phyloP scores from a whole-genome alignment of 257 asterid genomes.

The Handroanthus guayacan region DNA sequence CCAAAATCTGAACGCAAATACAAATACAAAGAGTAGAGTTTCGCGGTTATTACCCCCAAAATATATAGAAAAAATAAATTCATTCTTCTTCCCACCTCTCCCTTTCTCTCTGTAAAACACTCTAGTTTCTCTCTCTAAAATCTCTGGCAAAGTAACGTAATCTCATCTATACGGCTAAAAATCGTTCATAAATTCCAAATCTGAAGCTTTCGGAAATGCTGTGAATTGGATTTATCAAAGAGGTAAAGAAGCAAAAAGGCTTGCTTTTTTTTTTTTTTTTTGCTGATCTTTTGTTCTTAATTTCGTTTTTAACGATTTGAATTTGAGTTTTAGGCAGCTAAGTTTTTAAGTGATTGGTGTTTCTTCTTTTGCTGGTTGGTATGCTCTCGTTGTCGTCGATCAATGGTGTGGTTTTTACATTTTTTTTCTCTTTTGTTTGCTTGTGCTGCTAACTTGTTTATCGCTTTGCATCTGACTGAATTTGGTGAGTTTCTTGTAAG shows the following conservation, averaged over 20 bases:
- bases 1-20: conserved; percentile 34
- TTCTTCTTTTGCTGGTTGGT: neutral
- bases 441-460: conserved; percentile 23
- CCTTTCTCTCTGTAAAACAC: conserved; percentile 41
- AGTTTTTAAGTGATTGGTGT: neutral
- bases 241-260: conserved; percentile 24
- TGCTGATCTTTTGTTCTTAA: conserved; percentile 24
- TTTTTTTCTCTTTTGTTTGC: neutral
- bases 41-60: conserved; percentile 52
- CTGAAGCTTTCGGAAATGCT: conserved; percentile 33
- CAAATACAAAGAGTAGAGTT: conserved; percentile 42
- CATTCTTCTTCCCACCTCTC: conserved; percentile 32
- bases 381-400: conserved; percentile 26
- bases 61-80: conserved; percentile 24
- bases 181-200: conserved; percentile 18
- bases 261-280: neutral
- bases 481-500: conserved; percentile 27
- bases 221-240: conserved; percentile 35
- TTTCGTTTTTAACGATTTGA: conserved; percentile 33
- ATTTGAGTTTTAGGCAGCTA: conserved; percentile 32
- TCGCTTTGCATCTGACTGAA: conserved; percentile 22
- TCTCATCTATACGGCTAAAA: conserved; percentile 22
- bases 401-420: conserved; percentile 19
- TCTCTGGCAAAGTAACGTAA: conserved; percentile 26
- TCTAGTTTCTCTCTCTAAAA: conserved; percentile 40